A percentile compares a stretch with the other conserved stretches of the same genome.
Evolutionary conservation across 257 asterid genomes (phyloP).

Genomic region (Oldenlandia corymbosa): DNA sequence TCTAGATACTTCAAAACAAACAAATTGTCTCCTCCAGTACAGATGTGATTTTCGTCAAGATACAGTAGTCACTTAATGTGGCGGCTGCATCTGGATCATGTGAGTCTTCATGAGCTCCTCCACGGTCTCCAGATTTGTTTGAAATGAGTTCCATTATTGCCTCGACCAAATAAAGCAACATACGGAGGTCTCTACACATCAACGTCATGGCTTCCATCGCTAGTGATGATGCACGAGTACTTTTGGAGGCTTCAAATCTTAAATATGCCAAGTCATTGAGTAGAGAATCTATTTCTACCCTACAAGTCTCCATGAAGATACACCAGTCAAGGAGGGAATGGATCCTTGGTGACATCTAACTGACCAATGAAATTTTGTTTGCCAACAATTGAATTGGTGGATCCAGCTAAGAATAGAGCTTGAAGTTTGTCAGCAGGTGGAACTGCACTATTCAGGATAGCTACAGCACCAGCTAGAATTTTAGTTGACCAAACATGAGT

Average conservation of each 20-base stretch:
- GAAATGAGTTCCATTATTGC: too few relatives aligned
- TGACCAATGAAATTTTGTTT: slow-evolving; percentile 63
- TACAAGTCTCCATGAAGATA: slow-evolving; percentile 71
- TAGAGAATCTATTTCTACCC: slow-evolving; percentile 88
- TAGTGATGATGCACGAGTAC: slow-evolving; percentile 36
- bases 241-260: slow-evolving; percentile 59
- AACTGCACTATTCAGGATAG: slow-evolving; percentile 78
- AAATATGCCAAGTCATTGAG: slow-evolving; percentile 80
- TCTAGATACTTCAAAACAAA: too few relatives aligned
- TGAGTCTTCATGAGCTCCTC: too few relatives aligned
- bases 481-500: slow-evolving; percentile 55
- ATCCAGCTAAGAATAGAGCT: slow-evolving; percentile 76
- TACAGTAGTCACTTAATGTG: too few relatives aligned
- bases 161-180: slow-evolving; percentile 74
- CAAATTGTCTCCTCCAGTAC: too few relatives aligned
- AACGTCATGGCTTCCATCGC: slow-evolving; percentile 37
- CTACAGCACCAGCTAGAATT: slow-evolving; percentile 66
- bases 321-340: slow-evolving; percentile 63
- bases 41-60: too few relatives aligned
- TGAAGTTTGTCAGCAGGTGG: slow-evolving; percentile 66
- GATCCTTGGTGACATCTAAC: slow-evolving; percentile 27
- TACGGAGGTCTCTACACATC: slow-evolving; percentile 64
- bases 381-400: slow-evolving; percentile 57
- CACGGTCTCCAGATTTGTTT: too few relatives aligned
- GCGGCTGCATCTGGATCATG: too few relatives aligned